Evolutionary conservation across 768 basidiomycete species (phyloP).

Genomic region (Xanthoconium purpureum): DNA sequence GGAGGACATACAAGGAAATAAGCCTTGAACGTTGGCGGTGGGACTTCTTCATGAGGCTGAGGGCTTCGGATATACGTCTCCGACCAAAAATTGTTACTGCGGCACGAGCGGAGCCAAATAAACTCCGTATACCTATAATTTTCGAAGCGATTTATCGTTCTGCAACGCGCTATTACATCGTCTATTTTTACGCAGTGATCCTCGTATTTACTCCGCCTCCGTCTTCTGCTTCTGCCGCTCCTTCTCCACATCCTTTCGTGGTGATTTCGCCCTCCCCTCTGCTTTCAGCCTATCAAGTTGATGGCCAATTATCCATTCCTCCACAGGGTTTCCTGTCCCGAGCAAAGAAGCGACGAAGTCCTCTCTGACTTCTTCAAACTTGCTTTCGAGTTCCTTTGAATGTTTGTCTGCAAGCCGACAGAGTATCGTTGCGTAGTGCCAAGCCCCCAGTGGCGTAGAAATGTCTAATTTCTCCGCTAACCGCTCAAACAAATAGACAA

Average conservation of each 20-base stretch:
- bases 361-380: neutral
- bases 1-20: neutral
- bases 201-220: too few relatives aligned
- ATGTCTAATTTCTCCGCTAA: slow-evolving; percentile 3
- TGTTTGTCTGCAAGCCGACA: slow-evolving; percentile 6
- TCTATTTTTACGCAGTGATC: too few relatives aligned
- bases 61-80: too few relatives aligned
- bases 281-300: neutral
- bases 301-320: slow-evolving; percentile 1
- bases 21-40: neutral
- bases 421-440: slow-evolving; percentile 9
- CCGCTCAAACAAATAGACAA: slow-evolving; percentile 3
- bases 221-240: too few relatives aligned
- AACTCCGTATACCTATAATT: too few relatives aligned
- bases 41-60: neutral
- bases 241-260: neutral
- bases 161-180: too few relatives aligned
- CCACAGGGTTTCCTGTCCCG: neutral
- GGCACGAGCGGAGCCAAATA: too few relatives aligned
- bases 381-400: neutral
- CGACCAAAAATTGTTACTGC: too few relatives aligned
- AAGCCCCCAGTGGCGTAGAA: slow-evolving; percentile 5
- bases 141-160: too few relatives aligned
- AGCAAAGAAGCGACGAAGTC: neutral
- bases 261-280: neutral